Percentiles rank a stretch among this genome's conserved stretches.
These are phyloP conservation scores for Fragaria ananassa DNA, from an alignment of 306 rosid species.

Conservation along the genomic window DNA sequence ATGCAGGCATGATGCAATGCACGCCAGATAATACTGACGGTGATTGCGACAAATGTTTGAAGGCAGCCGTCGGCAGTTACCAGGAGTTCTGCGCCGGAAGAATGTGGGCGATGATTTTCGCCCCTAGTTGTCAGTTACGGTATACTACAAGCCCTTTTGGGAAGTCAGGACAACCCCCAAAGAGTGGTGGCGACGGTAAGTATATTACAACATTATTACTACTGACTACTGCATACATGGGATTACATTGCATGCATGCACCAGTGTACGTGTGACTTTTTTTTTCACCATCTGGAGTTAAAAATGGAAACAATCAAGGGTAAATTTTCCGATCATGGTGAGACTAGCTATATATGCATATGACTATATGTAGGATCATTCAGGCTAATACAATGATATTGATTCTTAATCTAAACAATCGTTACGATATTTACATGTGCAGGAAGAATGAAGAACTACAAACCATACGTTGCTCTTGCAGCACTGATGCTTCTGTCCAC, in stretches of 20 bases:
- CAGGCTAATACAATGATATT: no score
- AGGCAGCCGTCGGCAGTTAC: not conserved
- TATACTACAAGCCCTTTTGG: not conserved
- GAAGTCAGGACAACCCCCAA: not conserved
- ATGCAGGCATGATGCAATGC: constrained; percentile 27
- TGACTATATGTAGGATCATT: no score
- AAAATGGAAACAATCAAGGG: no score
- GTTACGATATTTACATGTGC: not conserved
- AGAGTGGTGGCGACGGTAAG: not conserved
- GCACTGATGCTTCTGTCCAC: not conserved
- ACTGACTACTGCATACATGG: no score
- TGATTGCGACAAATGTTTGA: not conserved
- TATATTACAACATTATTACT: not conserved
- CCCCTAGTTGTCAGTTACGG: constrained; percentile 5
- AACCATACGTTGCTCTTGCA: not conserved
- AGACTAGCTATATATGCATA: no score
- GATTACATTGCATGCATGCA: no score
- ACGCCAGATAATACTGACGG: constrained; percentile 16
- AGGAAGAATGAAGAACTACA: not conserved
- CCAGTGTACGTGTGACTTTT: no score
- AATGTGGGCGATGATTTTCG: constrained; percentile 16
- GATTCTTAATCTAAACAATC: not conserved
- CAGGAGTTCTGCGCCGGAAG: constrained; percentile 1
- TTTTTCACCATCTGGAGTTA: no score
- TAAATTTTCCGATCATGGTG: no score